Evolutionary conservation across 129 eudicot species (phyloP).

Genomic region (Daucus carota): DNA sequence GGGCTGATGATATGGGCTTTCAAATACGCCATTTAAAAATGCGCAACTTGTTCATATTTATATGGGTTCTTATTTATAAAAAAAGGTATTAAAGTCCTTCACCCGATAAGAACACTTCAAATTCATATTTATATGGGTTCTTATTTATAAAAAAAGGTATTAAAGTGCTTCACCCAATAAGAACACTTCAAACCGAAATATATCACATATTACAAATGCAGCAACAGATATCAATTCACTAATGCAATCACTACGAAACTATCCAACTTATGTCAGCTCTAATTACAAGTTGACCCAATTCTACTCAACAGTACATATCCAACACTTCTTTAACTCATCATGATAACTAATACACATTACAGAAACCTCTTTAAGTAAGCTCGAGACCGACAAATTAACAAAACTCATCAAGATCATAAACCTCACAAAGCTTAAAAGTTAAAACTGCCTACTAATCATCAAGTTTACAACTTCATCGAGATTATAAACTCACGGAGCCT

Average conservation of each 20-base stretch:
- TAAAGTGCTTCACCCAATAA: no score
- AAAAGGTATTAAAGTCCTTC: no score
- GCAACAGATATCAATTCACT: not conserved
- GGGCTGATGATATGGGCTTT: no score
- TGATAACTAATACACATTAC: not conserved
- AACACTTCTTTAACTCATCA: not conserved
- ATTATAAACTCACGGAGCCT: no score
- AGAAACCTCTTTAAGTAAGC: not conserved
- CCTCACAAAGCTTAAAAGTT: no score
- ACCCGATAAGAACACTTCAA: no score
- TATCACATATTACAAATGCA: not conserved
- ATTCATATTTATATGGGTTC: no score
- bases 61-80: no score
- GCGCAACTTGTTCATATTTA: no score
- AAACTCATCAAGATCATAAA: not conserved
- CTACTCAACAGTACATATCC: not conserved
- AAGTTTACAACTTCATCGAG: not conserved
- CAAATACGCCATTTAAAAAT: no score
- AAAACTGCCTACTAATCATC: no score
- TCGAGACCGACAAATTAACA: not conserved
- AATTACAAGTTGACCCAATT: not conserved
- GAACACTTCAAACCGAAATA: not conserved
- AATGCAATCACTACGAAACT: not conserved
- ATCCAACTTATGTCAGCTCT: not conserved
- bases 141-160: no score